phyloP scores from a whole-genome alignment of 495 filamentous ascomycete species.

The Trichoderma virens region DNA sequence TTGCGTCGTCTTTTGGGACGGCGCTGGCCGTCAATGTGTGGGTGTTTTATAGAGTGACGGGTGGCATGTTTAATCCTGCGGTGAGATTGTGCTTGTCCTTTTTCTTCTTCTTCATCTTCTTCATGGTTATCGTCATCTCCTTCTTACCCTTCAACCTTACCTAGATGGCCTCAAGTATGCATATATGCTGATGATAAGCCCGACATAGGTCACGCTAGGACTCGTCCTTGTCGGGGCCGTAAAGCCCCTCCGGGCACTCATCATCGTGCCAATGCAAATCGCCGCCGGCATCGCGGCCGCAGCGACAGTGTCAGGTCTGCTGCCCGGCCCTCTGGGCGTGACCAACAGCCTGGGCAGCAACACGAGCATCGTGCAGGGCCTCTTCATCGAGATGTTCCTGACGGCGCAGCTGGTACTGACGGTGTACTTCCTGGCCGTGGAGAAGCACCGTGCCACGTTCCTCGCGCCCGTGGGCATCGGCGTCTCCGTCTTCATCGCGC shows the following conservation, averaged over 20 bases:
- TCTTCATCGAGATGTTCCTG: constrained; percentile 74
- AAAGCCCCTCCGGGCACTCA: constrained; percentile 34
- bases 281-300: constrained; percentile 54
- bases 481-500: constrained; percentile 59
- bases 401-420: constrained; percentile 70
- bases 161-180: background rate
- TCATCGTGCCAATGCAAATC: constrained; percentile 51
- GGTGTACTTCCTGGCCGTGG: constrained; percentile 74
- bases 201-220: constrained; percentile 44
- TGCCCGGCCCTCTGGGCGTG: constrained; percentile 56
- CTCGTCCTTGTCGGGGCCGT: constrained; percentile 52
- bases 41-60: constrained; percentile 76
- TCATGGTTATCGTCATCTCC: constrained; percentile 33
- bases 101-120: constrained; percentile 14
- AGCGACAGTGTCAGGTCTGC: constrained; percentile 46
- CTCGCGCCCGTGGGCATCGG: constrained; percentile 76
- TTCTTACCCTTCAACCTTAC: background rate
- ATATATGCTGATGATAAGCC: constrained; percentile 48
- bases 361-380: constrained; percentile 53
- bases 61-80: constrained; percentile 77
- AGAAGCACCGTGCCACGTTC: constrained; percentile 75
- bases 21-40: constrained; percentile 74
- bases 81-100: constrained; percentile 27
- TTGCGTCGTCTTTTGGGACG: constrained; percentile 65
- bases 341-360: constrained; percentile 48